phyloP scores from a whole-genome alignment of 805 yeast species.

The Wickerhamomyces canadensis region DNA sequence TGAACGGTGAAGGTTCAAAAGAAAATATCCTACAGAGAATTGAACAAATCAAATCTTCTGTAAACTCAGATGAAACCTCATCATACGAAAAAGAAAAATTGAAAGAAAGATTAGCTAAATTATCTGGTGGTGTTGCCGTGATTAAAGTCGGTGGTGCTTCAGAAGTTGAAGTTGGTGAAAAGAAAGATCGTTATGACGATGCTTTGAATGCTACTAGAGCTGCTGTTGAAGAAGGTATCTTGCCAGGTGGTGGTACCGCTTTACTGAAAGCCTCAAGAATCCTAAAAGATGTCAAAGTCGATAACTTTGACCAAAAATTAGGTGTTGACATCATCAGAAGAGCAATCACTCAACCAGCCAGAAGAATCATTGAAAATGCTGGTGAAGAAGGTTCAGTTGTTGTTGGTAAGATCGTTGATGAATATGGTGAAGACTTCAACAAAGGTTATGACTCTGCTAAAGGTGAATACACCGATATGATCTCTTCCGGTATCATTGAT shows the following conservation, averaged over 20 bases:
- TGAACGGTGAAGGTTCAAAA: conserved; percentile 93
- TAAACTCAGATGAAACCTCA: conserved; percentile 22
- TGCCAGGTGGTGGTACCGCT: conserved; percentile 99
- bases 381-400: conserved; percentile 98
- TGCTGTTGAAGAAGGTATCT: conserved; percentile 98
- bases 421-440: conserved; percentile 68
- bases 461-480: conserved; percentile 93
- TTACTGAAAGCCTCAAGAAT: conserved; percentile 72
- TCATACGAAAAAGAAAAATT: conserved; percentile 94
- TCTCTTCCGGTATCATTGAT: conserved; percentile 95
- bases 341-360: conserved; percentile 96
- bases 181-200: conserved; percentile 99
- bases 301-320: conserved; percentile 82
- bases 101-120: conserved; percentile 96
- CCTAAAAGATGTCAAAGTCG: conserved; percentile 72
- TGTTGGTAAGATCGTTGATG: conserved; percentile 72
- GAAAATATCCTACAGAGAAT: conserved; percentile 83
- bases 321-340: conserved; percentile 94
- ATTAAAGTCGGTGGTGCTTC: conserved; percentile 96
- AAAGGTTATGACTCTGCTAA: conserved; percentile 90
- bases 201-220: conserved; percentile 99
- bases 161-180: conserved; percentile 98
- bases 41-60: conserved; percentile 40
- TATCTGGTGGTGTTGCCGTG: conserved; percentile 98
- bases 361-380: conserved; percentile 94